Conservation (phyloP, 2,329 filamentous ascomycete genomes). For the Fusarium phyllophilum region DNA sequence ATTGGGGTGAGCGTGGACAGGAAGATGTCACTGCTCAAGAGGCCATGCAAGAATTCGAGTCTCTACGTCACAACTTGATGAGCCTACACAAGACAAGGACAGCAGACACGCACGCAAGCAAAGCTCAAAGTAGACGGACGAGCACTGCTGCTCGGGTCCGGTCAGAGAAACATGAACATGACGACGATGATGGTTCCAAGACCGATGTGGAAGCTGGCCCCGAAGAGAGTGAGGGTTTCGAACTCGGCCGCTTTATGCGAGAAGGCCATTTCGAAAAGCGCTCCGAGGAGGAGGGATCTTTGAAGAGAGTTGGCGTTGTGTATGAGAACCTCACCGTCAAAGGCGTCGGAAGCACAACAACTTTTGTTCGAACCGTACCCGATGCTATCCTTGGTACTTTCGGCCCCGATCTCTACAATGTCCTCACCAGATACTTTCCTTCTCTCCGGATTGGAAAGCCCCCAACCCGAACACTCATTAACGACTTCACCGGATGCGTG, state of each 20-base stretch:
- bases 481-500: conserved; percentile 50
- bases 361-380: conserved; percentile 77
- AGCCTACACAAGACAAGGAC: conserved; percentile 50
- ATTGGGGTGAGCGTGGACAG: conserved; percentile 52
- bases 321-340: conserved; percentile 82
- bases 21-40: conserved; percentile 48
- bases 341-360: conserved; percentile 72
- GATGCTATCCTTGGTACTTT: conserved; percentile 81
- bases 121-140: conserved; percentile 8
- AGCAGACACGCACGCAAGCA: conserved; percentile 47
- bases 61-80: conserved; percentile 48
- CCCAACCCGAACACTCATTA: conserved; percentile 44
- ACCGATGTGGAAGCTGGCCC: conserved; percentile 33
- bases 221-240: conserved; percentile 18
- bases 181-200: conserved; percentile 52
- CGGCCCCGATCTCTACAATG: conserved; percentile 78
- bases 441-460: conserved; percentile 36
- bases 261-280: conserved; percentile 36
- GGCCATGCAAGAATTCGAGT: conserved; percentile 51
- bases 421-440: conserved; percentile 60
- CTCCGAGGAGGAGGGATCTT: conserved; percentile 63
- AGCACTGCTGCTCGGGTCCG: conserved; percentile 20
- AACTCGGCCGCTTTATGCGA: conserved; percentile 34
- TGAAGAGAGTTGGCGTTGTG: conserved; percentile 81
- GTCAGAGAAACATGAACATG: conserved; percentile 22